A percentile compares a stretch with the other conserved stretches of the same genome.
Evolutionary conservation across 495 filamentous ascomycete genomes (phyloP).

Genomic region (Talaromyces nanjingensis): DNA sequence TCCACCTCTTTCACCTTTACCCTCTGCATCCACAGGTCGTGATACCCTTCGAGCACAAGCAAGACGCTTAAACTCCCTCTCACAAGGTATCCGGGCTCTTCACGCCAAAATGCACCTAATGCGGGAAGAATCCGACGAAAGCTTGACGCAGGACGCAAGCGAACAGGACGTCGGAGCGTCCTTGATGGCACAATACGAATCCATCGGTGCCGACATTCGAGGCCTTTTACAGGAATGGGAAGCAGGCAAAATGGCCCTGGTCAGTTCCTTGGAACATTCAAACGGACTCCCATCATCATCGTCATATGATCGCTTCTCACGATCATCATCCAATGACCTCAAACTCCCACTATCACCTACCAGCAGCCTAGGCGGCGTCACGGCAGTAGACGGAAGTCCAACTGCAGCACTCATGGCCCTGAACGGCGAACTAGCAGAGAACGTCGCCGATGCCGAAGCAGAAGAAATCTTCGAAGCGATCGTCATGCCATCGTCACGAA

Average conservation of each 20-base stretch:
- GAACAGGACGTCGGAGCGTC: conserved; percentile 58
- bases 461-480: conserved; percentile 91
- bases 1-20: conserved; percentile 56
- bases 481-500: conserved; percentile 57
- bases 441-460: conserved; percentile 28
- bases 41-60: conserved; percentile 80
- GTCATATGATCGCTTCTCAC: conserved; percentile 57
- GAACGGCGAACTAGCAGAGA: conserved; percentile 12
- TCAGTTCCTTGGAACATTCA: conserved; percentile 59
- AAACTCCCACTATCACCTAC: conserved; percentile 72
- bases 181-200: conserved; percentile 86
- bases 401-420: conserved; percentile 68
- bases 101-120: conserved; percentile 93
- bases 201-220: conserved; percentile 81
- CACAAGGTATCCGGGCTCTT: conserved; percentile 82
- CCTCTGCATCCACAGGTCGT: conserved; percentile 53
- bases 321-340: conserved; percentile 53
- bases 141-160: conserved; percentile 64
- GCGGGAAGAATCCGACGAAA: conserved; percentile 78
- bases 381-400: conserved; percentile 76
- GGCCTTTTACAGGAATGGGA: conserved; percentile 88
- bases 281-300: conserved; percentile 16
- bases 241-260: conserved; percentile 67
- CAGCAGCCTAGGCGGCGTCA: conserved; percentile 73
- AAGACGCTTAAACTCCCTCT: conserved; percentile 76